Evolutionary conservation across 2,329 filamentous ascomycete genomes (phyloP), one percentile per base, ranked within the genome.

Genomic region (Dothiorella sarmentorum): DNA sequence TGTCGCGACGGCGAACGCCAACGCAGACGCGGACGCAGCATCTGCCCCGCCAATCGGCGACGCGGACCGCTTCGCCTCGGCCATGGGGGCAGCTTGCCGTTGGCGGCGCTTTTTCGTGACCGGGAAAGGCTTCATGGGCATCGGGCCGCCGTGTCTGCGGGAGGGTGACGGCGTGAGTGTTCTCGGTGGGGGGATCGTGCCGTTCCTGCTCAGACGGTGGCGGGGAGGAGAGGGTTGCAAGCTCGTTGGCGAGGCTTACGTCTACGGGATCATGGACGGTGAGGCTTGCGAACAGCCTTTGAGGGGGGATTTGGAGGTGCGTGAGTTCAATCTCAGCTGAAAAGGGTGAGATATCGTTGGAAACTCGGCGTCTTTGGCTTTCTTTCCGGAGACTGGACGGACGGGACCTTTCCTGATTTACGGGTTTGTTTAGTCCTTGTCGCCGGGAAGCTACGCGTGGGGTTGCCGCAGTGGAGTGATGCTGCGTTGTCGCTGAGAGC

Each of bases 251-350:
- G 60, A 64, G 17, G 60, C 59, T 1, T 65, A 65, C 37, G 45
- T 65, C 7, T 59, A 65, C 26, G 63, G 63, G 0, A 56, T 63
- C 7, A 65, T 65, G 62, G 26, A 58, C 18, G 61, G 63, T 1
- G 63, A 63, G 31, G 26, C 27, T n/a, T 38, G 40, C 9, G 31
- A 26, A 20, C 47, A 26, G 18, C 31, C 47, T 7, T 22, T 38
- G 7, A 20, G 47, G 18, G 31, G 15, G 10, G 17, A 26, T n/a
- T 7, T 52, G 4, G 7, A n/a, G n/a, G 7, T 26, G 0, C 18
- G 47, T 7, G 15, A 29, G 9, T 52, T 52, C 18, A 10, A 13
- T 7, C 24, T 52, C 2, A 52, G 17, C 29, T 52, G 33, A 52
- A 24, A 31, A 2, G 15, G 6, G 29, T n/a, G n/a, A n/a, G n/a